Conservation (phyloP, 495 filamentous ascomycete genomes). For the Staphylotrichum tortipilum region DNA sequence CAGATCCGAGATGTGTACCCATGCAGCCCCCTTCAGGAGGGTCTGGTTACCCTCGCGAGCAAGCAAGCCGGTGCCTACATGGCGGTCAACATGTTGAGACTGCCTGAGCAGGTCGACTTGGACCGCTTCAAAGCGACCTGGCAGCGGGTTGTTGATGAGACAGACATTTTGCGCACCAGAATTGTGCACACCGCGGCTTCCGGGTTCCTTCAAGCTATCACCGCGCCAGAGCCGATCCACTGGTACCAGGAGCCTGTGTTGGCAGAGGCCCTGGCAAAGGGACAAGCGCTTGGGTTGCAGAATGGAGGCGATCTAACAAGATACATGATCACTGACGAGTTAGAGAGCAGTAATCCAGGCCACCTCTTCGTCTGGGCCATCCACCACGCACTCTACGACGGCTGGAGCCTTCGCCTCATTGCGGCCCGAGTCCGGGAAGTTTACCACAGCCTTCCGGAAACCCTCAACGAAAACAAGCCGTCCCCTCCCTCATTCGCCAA, state of each 20-base stretch:
- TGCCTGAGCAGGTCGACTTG: slow-evolving; percentile 34
- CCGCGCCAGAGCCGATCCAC: slow-evolving; percentile 7
- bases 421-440: slow-evolving; percentile 33
- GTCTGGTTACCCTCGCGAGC: slow-evolving; percentile 38
- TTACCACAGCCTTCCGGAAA: slow-evolving; percentile 11
- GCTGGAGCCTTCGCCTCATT: slow-evolving; percentile 48
- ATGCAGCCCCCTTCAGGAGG: slow-evolving; percentile 49
- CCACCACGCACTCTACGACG: slow-evolving; percentile 60
- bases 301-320: slow-evolving; percentile 16
- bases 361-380: slow-evolving; percentile 45
- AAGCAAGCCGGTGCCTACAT: slow-evolving; percentile 36
- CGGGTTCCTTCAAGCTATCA: slow-evolving; percentile 17
- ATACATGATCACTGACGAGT: slow-evolving; percentile 15
- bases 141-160: slow-evolving; percentile 42
- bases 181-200: slow-evolving; percentile 37
- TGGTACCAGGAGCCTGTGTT: slow-evolving; percentile 11
- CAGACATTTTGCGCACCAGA: slow-evolving; percentile 59
- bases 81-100: slow-evolving; percentile 31
- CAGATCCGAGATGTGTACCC: slow-evolving; percentile 51
- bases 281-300: slow-evolving; percentile 8
- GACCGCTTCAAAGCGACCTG: slow-evolving; percentile 40
- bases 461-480: neutral
- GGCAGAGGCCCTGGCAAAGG: slow-evolving; percentile 14
- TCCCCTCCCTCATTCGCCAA: slow-evolving; percentile 17
- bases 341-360: neutral